Evolutionary conservation across 345 rosid species (phyloP), one percentile per base, ranked within the genome.

Genomic region (Zanthoxylum bungeanum): DNA sequence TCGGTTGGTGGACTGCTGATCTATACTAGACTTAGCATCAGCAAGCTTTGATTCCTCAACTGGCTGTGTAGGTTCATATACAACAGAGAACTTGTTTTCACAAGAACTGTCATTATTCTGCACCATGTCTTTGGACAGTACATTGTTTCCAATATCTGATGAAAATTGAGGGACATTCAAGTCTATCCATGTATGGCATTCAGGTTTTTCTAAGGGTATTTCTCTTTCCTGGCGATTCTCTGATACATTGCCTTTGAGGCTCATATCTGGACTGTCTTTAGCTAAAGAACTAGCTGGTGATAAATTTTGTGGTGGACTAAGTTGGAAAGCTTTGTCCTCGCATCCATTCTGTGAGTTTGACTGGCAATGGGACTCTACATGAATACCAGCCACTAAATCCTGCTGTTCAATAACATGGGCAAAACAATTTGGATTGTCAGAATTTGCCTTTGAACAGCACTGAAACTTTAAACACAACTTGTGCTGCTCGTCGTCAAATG

Each of bases 161-260:
- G 83, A 75, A 69, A 82, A 76, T 60, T 76, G 84, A 44, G 88
- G 83, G 44, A 85, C 50, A 47, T 88, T 90, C 75, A 90, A 75
- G 76, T 88, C 88, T 12, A 88, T 80, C 73, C 78, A 68, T 66
- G 78, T 66, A 31, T 74, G 79, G 37, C 50, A 40, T 62, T 79
- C 84, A 68, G 42, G 72, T 56, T 64, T 77, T 55, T 33, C 78
- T 0, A 59, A 65, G 66, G 79, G 80, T 51, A 55, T 70, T 75
- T 80, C 80, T 22, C 51, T 37, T 25, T 19, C 75, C 47, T 27
- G 25, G 56, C 19, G 33, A 40, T 34, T 72, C 22, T 73, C 78
- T 12, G 53, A 53, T 21, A 53, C 67, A 65, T 36, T 58, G 21
- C 73, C 85, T 63, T 75, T 76, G 30, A 78, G 73, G 69, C 78